A percentile compares a stretch with the other conserved stretches of the same genome.
Evolutionary conservation across 257 asterid species (phyloP).

Genomic region (Nicotiana tomentosiformis): DNA sequence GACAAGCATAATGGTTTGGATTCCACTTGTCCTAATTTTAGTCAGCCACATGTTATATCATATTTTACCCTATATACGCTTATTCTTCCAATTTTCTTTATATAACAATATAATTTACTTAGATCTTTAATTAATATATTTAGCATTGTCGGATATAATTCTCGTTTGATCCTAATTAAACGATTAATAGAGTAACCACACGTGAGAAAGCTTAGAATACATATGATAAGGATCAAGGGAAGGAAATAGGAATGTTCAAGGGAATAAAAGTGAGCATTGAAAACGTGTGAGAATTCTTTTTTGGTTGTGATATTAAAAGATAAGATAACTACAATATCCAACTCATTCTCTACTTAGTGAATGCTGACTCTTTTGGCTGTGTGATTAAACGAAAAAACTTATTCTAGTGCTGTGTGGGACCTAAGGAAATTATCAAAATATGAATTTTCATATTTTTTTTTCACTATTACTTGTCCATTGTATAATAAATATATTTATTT

Average conservation of each 20-base stretch:
- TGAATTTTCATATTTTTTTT: too few species aligned
- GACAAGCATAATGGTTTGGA: too few species aligned
- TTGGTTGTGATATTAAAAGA: background rate
- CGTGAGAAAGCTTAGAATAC: background rate
- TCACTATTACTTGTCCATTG: too few species aligned
- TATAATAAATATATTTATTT: too few species aligned
- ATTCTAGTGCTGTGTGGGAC: background rate
- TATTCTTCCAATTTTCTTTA: background rate
- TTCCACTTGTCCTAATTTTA: too few species aligned
- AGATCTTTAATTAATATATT: background rate
- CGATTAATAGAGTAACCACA: background rate
- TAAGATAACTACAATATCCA: background rate
- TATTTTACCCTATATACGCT: too few species aligned
- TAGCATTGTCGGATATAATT: background rate
- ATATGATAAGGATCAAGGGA: background rate
- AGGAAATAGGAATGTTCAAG: background rate
- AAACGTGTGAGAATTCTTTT: background rate
- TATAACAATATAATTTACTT: background rate
- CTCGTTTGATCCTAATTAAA: background rate
- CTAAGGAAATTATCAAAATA: background rate
- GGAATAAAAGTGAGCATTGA: background rate
- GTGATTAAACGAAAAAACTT: background rate
- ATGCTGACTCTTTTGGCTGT: background rate
- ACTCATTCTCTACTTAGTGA: background rate
- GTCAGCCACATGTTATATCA: too few species aligned